These are phyloP conservation scores for Rhodotorula glutinis DNA, from an alignment of 1,284 basidiomycete genomes.

Conservation along the genomic window DNA sequence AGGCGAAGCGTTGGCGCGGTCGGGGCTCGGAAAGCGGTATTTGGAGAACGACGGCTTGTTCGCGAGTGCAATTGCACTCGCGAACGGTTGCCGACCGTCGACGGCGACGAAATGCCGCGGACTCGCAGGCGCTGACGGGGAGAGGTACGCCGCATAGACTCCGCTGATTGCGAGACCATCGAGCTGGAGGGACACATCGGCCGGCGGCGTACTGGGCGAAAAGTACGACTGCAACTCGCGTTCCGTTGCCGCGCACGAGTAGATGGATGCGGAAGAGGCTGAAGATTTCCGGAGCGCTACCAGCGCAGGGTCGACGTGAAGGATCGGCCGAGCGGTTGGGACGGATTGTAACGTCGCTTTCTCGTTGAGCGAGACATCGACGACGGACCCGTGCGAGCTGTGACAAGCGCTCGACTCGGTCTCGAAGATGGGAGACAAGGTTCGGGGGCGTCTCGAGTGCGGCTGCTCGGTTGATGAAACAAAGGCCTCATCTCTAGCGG, in stretches of 20 bases:
- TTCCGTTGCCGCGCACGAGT: neutral
- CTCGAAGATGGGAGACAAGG: neutral
- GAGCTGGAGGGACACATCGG: neutral
- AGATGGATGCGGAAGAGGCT: slow-evolving; percentile 12
- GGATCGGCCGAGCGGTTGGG: neutral
- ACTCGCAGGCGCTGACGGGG: neutral
- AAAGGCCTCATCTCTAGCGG: neutral
- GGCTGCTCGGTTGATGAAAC: neutral
- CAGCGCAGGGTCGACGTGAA: slow-evolving; percentile 3
- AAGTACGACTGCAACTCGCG: slow-evolving; percentile 8
- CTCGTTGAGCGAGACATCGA: neutral
- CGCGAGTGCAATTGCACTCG: neutral
- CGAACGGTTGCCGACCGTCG: neutral
- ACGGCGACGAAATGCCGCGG: neutral
- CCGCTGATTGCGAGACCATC: slow-evolving; percentile 11
- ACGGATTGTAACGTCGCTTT: neutral
- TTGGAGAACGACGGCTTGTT: slow-evolving; percentile 2
- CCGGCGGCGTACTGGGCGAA: slow-evolving; percentile 18
- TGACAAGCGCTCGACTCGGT: neutral
- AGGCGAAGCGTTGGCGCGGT: neutral
- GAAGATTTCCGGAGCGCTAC: neutral
- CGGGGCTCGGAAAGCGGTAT: neutral
- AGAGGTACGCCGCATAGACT: neutral
- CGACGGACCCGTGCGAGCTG: neutral
- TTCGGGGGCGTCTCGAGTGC: neutral